Conservation (phyloP, 2,329 filamentous ascomycete species). For the Arthroderma uncinatum region DNA sequence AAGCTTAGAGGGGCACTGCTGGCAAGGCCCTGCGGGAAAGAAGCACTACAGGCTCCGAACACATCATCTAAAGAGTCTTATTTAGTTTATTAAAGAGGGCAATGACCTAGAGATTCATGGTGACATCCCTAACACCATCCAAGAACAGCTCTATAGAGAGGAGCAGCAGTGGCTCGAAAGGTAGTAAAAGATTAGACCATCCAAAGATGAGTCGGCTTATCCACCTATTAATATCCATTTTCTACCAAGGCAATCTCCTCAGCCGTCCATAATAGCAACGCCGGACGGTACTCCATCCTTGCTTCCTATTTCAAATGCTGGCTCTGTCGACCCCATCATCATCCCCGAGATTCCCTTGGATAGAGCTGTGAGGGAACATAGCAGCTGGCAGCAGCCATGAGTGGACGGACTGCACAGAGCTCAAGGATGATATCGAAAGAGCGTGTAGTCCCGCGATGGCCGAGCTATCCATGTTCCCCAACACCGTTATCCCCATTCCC, state of each 20-base stretch:
- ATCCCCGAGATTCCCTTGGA: background rate
- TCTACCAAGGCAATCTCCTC: slow-evolving; percentile 15
- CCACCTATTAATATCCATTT: slow-evolving; percentile 26
- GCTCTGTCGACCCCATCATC: background rate
- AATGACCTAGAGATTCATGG: slow-evolving; percentile 19
- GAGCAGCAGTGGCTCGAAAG: slow-evolving; percentile 21
- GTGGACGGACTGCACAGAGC: slow-evolving; percentile 2
- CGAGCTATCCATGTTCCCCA: too few species aligned
- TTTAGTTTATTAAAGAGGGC: slow-evolving; percentile 21
- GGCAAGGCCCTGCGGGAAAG: slow-evolving; percentile 23
- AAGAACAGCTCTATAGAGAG: slow-evolving; percentile 25
- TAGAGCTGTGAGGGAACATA: slow-evolving; percentile 5
- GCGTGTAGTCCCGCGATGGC: background rate
- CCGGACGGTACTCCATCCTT: background rate
- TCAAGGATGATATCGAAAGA: slow-evolving; percentile 4
- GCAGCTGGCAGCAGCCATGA: slow-evolving; percentile 4
- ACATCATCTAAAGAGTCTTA: slow-evolving; percentile 22
- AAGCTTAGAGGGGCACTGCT: slow-evolving; percentile 19
- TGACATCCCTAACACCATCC: slow-evolving; percentile 24
- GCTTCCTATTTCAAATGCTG: background rate
- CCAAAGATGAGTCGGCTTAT: slow-evolving; percentile 13
- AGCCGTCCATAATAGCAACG: too few species aligned
- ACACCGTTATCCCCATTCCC: too few species aligned
- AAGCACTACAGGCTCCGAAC: slow-evolving; percentile 26
- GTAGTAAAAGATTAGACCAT: slow-evolving; percentile 13